Conservation (phyloP, 139 green algal genomes). For the Chlamydomonas schloesseri region DNA sequence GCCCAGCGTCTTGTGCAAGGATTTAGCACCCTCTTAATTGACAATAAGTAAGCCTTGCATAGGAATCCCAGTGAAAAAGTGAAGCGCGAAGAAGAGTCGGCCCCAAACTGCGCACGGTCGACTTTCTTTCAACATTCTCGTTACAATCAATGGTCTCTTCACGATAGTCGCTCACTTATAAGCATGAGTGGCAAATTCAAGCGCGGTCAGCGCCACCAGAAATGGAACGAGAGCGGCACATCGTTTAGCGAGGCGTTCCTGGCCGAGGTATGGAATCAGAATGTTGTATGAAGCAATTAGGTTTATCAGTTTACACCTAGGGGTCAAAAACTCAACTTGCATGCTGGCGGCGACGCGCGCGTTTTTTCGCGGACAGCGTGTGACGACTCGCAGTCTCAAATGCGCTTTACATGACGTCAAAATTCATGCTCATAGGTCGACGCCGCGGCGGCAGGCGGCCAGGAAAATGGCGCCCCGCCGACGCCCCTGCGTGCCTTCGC, state of each 20-base stretch:
- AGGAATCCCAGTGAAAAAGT: no score
- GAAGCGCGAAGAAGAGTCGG: no score
- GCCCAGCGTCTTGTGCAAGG: no score
- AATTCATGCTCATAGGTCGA: not conserved
- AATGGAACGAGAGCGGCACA: constrained; percentile 28
- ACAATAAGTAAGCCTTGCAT: no score
- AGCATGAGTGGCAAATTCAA: constrained; percentile 36
- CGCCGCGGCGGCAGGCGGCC: not conserved
- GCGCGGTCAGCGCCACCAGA: constrained; percentile 15
- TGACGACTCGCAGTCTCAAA: not conserved
- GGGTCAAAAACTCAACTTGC: not conserved
- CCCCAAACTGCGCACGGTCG: no score
- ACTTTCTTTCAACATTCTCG: no score
- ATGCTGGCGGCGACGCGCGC: not conserved
- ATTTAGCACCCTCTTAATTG: no score
- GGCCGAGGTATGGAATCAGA: not conserved
- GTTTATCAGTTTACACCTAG: not conserved
- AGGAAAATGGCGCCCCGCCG: not conserved
- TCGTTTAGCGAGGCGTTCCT: constrained; percentile 7
- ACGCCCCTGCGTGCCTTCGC: constrained; percentile 6
- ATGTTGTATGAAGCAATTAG: not conserved
- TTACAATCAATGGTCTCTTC: no score
- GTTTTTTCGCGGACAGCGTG: not conserved
- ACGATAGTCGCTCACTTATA: no score
- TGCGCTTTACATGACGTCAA: not conserved